Evolutionary conservation across 2,329 filamentous ascomycete species (phyloP).

Genomic region (Xylariaceae sp.): DNA sequence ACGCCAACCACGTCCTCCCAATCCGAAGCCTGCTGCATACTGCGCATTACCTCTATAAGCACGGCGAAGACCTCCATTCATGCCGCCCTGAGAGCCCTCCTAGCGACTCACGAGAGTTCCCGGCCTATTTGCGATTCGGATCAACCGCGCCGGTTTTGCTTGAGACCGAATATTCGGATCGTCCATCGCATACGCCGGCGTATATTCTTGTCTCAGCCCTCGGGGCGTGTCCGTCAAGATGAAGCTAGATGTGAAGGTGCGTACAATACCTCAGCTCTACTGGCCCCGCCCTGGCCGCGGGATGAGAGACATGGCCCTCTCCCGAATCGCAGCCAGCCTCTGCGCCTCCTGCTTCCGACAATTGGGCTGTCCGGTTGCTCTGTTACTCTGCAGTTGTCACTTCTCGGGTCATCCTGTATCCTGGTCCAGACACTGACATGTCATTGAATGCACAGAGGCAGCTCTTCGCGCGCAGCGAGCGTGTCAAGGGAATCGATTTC

Average conservation of each 20-base stretch:
- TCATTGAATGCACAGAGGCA: slow-evolving; percentile 51
- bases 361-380: not conserved
- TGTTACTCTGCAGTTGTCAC: not conserved
- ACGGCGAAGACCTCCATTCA: not conserved
- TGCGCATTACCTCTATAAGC: not conserved
- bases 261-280: no score
- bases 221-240: slow-evolving; percentile 18
- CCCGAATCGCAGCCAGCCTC: no score
- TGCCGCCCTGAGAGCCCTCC: not conserved
- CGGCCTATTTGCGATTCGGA: not conserved
- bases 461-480: slow-evolving; percentile 82
- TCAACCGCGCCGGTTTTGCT: not conserved
- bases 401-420: not conserved
- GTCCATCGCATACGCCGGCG: no score
- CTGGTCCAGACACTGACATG: slow-evolving; percentile 7
- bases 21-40: not conserved
- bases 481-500: slow-evolving; percentile 94
- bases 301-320: not conserved
- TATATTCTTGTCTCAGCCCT: no score
- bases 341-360: no score
- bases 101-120: not conserved
- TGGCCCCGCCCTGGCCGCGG: no score
- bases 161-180: not conserved
- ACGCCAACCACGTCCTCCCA: not conserved
- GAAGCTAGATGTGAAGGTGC: slow-evolving; percentile 25